A percentile compares a stretch with the other conserved stretches of the same genome.
phyloP scores from a whole-genome alignment of 352 stramenopile genomes.

The Pythium brachiatum region DNA sequence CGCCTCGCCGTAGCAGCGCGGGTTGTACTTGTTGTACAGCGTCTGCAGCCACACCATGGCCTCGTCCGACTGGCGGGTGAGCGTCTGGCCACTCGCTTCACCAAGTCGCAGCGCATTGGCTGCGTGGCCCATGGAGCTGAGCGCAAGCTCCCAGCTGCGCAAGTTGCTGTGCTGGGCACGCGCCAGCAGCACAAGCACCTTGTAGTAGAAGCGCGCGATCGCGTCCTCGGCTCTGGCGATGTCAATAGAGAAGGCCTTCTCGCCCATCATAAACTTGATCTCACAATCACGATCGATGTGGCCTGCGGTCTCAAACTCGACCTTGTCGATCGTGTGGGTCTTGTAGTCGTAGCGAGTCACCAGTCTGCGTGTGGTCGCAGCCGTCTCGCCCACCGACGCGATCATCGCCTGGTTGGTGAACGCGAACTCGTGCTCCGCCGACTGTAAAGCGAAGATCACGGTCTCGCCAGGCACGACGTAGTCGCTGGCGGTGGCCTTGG shows the following conservation, averaged over 20 bases:
- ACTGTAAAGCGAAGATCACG: constrained; percentile 51
- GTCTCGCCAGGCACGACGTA: constrained; percentile 54
- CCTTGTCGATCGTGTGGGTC: constrained; percentile 24
- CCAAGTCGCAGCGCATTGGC: constrained; percentile 41
- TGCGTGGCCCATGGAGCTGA: constrained; percentile 37
- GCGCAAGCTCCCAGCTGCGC: constrained; percentile 45
- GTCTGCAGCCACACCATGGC: constrained; percentile 43
- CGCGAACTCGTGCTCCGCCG: constrained; percentile 53
- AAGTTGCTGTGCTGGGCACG: constrained; percentile 39
- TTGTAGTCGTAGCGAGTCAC: constrained; percentile 44
- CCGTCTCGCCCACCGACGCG: constrained; percentile 31
- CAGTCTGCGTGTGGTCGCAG: constrained; percentile 49
- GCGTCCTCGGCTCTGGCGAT: constrained; percentile 38
- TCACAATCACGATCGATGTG: constrained; percentile 50
- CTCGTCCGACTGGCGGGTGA: constrained; percentile 44
- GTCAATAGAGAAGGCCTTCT: constrained; percentile 47
- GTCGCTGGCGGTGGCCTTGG: constrained; percentile 32
- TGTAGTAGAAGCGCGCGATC: constrained; percentile 40
- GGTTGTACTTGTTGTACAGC: constrained; percentile 46
- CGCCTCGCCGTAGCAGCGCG: constrained; percentile 52
- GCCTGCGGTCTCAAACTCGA: constrained; percentile 49
- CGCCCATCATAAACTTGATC: constrained; percentile 54
- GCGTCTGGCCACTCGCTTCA: constrained; percentile 38
- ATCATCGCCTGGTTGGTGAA: constrained; percentile 69
- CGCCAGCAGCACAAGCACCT: constrained; percentile 45